Percentiles rank a stretch among this genome's conserved stretches.
Conservation (phyloP, 768 basidiomycete genomes). For the Phylloporus rhodoxanthus region DNA sequence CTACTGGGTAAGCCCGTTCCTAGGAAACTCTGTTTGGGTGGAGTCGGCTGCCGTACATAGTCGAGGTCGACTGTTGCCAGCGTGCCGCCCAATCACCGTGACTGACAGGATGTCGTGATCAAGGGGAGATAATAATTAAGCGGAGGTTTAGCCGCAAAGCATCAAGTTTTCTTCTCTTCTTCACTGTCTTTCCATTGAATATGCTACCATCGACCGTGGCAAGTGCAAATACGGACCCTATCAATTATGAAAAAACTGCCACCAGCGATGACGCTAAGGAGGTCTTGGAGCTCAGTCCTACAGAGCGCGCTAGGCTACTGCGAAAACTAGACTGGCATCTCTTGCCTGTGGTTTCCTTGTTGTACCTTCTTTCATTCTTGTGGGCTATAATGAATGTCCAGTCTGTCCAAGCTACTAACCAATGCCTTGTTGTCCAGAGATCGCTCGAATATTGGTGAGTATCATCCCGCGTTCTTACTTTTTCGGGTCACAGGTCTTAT, state of each 20-base stretch:
- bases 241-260: conserved; percentile 11
- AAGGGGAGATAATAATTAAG: not conserved
- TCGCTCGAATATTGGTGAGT: conserved; percentile 41
- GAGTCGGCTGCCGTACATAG: no score
- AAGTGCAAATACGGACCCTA: conserved; percentile 8
- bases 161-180: not conserved
- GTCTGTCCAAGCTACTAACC: not conserved
- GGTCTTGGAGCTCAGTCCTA: conserved; percentile 7
- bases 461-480: not conserved
- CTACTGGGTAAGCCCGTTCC: no score
- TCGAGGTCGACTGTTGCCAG: no score
- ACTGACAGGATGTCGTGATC: not conserved
- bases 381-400: conserved; percentile 21
- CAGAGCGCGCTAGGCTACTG: conserved; percentile 27
- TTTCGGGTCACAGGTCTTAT: not conserved
- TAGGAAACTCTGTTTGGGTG: no score
- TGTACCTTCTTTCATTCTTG: conserved; percentile 45
- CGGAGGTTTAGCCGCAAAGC: not conserved
- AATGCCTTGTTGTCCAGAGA: conserved; percentile 25
- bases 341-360: conserved; percentile 39
- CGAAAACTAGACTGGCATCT: conserved; percentile 43
- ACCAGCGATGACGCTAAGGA: not conserved
- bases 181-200: not conserved
- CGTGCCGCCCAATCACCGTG: not conserved
- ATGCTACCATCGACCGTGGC: conserved; percentile 15